Base-by-base conservation (phyloP, 352 stramenopile genomes). In the Globisporangium perplexum region DNA sequence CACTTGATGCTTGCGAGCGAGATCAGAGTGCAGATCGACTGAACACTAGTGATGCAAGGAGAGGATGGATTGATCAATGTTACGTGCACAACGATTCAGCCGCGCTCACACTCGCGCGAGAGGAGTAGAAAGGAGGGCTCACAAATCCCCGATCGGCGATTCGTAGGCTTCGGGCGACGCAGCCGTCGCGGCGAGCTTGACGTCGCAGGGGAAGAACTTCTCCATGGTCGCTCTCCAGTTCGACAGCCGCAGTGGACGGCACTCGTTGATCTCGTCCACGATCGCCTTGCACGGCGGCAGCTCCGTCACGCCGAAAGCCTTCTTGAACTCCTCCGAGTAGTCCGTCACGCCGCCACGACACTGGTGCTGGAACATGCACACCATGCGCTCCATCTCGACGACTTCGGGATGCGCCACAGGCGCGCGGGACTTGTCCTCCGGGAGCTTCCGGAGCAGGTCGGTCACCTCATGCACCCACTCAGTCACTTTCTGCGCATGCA, bases 351-450 rank as follows among this genome's bases (percentile, higher is more conserved):
- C 73, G 5, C 73, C 73, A 0, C 83, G 62, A 46, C 76, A 86
- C 33, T 78, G 57, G 36, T 80, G 58, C 38, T 84, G 61, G 42
- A 76, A 77, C 71, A 83, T 69, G 36, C 74, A 81, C 50, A 62
- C 35, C 62, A 49, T 49, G 1, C 28, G 35, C 14, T 53, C 35
- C n/a, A 39, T 53, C 41, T 60, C 43, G n/a, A 28, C 41, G 7
- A 46, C 41, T 26, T 46, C 41, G 1, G 41, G 18, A 20, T 46
- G 41, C 20, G 41, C 18, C 41, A 46, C n/a, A 0, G 41, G 41
- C 20, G 10, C 41, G n/a, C 41, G 41, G 14, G 41, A 46, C 41
- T 46, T 46, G 41, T 46, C 41, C 20, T 28, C 41, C 18, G 41
- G 41, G 41, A 46, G 41, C 41, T 46, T 46, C 20, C 10, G n/a